Base-by-base conservation (phyloP, 129 eudicot species). In the Centella asiatica region DNA sequence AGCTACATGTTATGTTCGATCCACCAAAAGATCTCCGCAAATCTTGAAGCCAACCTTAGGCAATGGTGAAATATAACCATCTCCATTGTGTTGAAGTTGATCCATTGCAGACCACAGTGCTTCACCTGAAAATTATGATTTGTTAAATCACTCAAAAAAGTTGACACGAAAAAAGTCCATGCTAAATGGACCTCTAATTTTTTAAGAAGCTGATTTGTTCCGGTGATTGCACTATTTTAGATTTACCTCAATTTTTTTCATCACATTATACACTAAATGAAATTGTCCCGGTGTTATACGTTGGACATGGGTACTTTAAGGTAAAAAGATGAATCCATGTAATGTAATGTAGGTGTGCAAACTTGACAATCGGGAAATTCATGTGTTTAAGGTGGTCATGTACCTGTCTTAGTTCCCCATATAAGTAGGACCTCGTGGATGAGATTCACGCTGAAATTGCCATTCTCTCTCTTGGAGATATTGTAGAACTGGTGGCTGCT, bases 401-500 rank as follows among this genome's bases (percentile, higher is more conserved):
- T 56, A 56, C 61, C 61, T 32, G 34, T 29, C 18, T 19, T 32
- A 56, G 25, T 31, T 56, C 61, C 61, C 61, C 44, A 9, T 56
- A 9, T 56, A 56, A 22, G 61, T 0, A 17, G 61, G 44, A 31
- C 61, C 61, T 31, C 61, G 22, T 24, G 31, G 4, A 29, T 56
- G 34, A 56, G 31, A 27, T 42, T 56, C 61, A 0, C 61, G 44
- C 6, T 56, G 44, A n/a, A 56, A 17, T 56, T 56, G 44, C 61
- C 61, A 56, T 32, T 56, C 61, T 56, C 61, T 56, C 9, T 56
- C 61, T 56, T 56, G 61, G 20, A 56, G 25, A 31, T 31, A 31
- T 6, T 56, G 61, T 18, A 56, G 11, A 56, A 56, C 42, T 56
- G 61, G 61, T 31, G 61, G 61, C 61, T 32, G 20, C 61, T 56